phyloP scores from a whole-genome alignment of 345 rosid species.

The Diplotaxis tenuifolia region DNA sequence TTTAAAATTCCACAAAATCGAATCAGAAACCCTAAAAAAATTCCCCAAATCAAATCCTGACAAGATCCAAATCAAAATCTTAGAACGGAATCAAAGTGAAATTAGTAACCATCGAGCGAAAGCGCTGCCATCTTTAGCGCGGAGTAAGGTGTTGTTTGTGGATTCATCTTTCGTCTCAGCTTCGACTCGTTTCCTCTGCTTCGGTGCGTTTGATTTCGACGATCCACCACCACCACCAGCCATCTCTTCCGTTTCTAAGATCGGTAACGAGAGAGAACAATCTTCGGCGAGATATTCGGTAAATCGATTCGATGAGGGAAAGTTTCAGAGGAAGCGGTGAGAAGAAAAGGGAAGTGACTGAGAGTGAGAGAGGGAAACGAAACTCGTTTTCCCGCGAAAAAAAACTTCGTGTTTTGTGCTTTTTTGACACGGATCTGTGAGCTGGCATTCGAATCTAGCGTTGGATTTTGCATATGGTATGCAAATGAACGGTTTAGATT shows the following conservation, averaged over 20 bases:
- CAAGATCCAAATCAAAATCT: background rate
- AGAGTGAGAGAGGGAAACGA: conserved; percentile 35
- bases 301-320: conserved; percentile 10
- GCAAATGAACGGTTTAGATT: conserved; percentile 3
- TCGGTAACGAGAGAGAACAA: background rate
- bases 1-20: background rate
- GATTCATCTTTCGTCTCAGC: conserved; percentile 38
- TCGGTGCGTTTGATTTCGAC: conserved; percentile 45
- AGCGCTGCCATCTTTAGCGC: conserved; percentile 87
- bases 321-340: background rate
- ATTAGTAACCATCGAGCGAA: conserved; percentile 65
- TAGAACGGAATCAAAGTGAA: background rate
- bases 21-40: background rate
- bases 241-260: conserved; percentile 12
- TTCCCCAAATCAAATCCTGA: conserved; percentile 2
- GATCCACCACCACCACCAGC: conserved; percentile 43
- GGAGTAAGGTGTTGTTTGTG: conserved; percentile 42
- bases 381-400: conserved; percentile 11
- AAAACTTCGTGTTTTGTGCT: background rate
- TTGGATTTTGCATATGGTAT: background rate
- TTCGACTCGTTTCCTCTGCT: conserved; percentile 80
- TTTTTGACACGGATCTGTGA: conserved; percentile 23
- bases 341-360: background rate
- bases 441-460: background rate
- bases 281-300: too few relatives aligned